Evolutionary conservation across 306 rosid genomes (phyloP).

Genomic region (Corylus heterophylla): DNA sequence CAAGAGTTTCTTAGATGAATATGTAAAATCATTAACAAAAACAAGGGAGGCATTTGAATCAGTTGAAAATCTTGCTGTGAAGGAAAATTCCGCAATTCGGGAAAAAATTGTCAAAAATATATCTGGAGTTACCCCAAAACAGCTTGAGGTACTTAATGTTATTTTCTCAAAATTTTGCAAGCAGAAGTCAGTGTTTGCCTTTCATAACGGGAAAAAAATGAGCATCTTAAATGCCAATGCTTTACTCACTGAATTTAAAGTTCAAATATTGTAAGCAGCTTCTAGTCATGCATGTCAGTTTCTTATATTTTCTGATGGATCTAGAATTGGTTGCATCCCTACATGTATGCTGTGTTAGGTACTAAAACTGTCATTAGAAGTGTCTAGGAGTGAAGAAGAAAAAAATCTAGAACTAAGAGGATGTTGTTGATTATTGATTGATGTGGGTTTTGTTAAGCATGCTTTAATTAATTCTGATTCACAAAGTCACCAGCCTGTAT

Average conservation of each 20-base stretch:
- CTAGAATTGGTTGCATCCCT: neutral
- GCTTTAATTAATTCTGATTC: neutral
- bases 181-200: neutral
- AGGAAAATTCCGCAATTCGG: constrained; percentile 35
- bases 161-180: constrained; percentile 11
- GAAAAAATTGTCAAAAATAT: constrained; percentile 55
- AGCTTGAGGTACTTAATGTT: constrained; percentile 66
- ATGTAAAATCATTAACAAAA: constrained; percentile 32
- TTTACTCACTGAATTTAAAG: neutral
- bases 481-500: neutral
- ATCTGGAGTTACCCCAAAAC: constrained; percentile 65
- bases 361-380: neutral
- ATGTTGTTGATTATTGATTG: neutral
- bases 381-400: neutral
- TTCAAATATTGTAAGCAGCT: neutral
- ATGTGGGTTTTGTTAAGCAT: neutral
- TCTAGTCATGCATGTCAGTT: neutral
- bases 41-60: constrained; percentile 28
- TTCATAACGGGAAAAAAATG: neutral
- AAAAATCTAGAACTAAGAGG: neutral
- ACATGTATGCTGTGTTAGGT: neutral
- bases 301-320: neutral
- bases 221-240: neutral
- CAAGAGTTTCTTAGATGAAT: constrained; percentile 51
- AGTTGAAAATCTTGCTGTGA: constrained; percentile 19